Evolutionary conservation across 805 yeast genomes (phyloP), one percentile per base, ranked within the genome.

Genomic region (Cephaloascus albidus): DNA sequence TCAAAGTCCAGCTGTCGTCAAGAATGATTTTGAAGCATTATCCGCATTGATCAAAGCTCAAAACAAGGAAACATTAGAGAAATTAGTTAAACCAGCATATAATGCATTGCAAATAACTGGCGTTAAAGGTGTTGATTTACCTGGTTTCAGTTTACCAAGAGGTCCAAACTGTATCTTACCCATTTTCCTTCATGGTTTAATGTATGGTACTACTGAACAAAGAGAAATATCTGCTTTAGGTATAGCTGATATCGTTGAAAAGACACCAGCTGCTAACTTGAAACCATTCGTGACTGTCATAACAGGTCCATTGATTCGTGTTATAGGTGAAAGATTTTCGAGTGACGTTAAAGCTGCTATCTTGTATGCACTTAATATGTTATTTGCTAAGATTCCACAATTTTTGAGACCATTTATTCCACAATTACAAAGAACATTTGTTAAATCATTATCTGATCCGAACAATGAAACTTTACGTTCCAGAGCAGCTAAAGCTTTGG

Each of bases 291-390:
- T 94, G 18, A 90, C 97, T 6, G 78, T 79, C 20, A 86, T 94
- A 46, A 89, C 96, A 20, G 99, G 99, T 63, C 98, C 98, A 32
- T 72, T 93, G 54, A 93, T 93, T 62, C 87, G 99, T 71, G 95
- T 90, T 41, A 85, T 90, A 54, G 98, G 99, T 54, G 99, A 93
- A 61, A 79, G 96, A 60, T 90, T 86, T 48, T 75, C 81, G 15
- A 74, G 95, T 44, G 96, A 88, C 49, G 86, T 93, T 50, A 93
- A 93, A 69, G 81, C 95, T 30, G 95, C 96, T n/a, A 90, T 94
- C 49, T 70, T 93, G 53, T 71, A 73, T 45, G 95, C 97, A 1
- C 72, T 94, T 58, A 84, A 83, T 54, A 75, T 75, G 46, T 65
- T 94, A 54, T 78, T 93, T 52, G 63, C 64, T 18, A 85, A 87